A percentile compares a stretch with the other conserved stretches of the same genome.
Conservation (phyloP, 2,329 filamentous ascomycete genomes). For the Apiospora pterosperma region DNA sequence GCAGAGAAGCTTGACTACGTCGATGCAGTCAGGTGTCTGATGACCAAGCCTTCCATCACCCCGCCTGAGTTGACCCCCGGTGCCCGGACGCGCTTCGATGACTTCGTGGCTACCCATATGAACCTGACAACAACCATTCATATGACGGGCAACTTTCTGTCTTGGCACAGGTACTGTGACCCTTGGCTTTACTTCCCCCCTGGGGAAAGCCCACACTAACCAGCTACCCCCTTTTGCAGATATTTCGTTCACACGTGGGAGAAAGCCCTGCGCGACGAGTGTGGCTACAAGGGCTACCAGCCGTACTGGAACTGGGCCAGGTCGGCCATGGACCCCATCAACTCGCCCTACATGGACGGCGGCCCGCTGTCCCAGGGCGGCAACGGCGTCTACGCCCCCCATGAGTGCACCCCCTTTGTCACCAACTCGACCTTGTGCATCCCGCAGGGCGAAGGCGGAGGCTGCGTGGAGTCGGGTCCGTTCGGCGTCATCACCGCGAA, state of each 20-base stretch:
- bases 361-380: slow-evolving; percentile 32
- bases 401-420: slow-evolving; percentile 17
- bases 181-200: neutral
- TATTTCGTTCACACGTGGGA: neutral
- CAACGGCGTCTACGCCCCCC: slow-evolving; percentile 18
- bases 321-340: slow-evolving; percentile 25
- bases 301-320: slow-evolving; percentile 37
- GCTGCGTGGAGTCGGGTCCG: slow-evolving; percentile 32
- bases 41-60: slow-evolving; percentile 3
- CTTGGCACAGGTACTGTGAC: neutral
- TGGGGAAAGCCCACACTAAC: neutral
- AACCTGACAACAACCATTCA: neutral
- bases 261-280: slow-evolving; percentile 6
- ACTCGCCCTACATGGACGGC: slow-evolving; percentile 32
- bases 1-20: slow-evolving; percentile 12
- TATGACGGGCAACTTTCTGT: neutral
- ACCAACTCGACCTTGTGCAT: slow-evolving; percentile 11
- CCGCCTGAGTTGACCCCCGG: slow-evolving; percentile 5
- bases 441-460: slow-evolving; percentile 12
- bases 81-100: neutral
- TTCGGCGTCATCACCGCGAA: slow-evolving; percentile 20
- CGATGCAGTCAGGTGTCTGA: slow-evolving; percentile 2
- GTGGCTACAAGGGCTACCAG: slow-evolving; percentile 32
- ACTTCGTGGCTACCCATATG: slow-evolving; percentile 4
- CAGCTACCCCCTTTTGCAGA: neutral